These are phyloP conservation scores for Mycena leptocephala DNA, from an alignment of 768 basidiomycete genomes.

Conservation along the genomic window DNA sequence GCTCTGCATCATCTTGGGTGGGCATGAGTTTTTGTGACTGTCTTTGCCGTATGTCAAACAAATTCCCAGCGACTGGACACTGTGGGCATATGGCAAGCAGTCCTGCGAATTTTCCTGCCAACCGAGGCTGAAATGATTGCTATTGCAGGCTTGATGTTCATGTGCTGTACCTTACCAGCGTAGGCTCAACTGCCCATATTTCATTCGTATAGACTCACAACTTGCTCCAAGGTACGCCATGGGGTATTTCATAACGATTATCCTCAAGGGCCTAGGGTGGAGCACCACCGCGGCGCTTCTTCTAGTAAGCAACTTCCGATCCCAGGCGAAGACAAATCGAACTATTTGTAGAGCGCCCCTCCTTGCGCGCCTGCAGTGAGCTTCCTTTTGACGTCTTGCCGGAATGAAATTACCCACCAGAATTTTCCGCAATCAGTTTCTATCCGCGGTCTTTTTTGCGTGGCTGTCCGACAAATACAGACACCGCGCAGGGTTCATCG, in stretches of 20 bases:
- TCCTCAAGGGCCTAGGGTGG: constrained; percentile 65
- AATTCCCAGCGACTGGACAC: constrained; percentile 57
- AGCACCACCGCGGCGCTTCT: constrained; percentile 54
- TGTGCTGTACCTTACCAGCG: constrained; percentile 60
- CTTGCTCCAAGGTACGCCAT: constrained; percentile 51
- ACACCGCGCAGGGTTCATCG: constrained; percentile 61
- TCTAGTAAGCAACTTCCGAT: constrained; percentile 49
- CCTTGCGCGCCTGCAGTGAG: constrained; percentile 63
- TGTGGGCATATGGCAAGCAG: constrained; percentile 62
- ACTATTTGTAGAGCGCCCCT: constrained; percentile 57
- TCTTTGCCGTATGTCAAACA: not conserved
- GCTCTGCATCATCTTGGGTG: constrained; percentile 53
- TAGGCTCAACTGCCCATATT: constrained; percentile 44
- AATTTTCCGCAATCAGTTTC: not conserved
- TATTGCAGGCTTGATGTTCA: constrained; percentile 58
- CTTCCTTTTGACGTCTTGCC: constrained; percentile 2
- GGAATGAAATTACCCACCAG: not conserved
- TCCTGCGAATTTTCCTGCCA: constrained; percentile 4
- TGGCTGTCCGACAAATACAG: constrained; percentile 62
- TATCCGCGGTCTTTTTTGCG: constrained; percentile 61
- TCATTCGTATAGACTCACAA: not conserved
- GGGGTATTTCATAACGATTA: constrained; percentile 64
- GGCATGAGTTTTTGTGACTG: not conserved
- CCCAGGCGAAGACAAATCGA: not conserved
- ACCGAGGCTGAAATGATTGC: not conserved